These are phyloP conservation scores for Symbiodinium natans DNA, from an alignment of 73 alveolate genomes.

Conservation along the genomic window DNA sequence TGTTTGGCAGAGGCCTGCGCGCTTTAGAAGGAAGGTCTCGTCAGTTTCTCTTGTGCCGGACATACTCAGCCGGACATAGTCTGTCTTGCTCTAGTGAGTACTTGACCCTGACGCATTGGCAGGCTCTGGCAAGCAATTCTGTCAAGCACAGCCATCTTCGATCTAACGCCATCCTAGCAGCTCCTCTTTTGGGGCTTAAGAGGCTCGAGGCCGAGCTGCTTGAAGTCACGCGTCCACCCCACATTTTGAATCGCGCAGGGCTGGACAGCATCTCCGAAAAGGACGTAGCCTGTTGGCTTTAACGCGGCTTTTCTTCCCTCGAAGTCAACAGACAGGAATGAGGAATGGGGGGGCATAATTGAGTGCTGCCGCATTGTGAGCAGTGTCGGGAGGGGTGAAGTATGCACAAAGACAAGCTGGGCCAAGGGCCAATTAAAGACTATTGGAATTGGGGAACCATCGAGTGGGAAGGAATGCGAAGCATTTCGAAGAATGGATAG, in stretches of 20 bases:
- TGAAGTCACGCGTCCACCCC: slow-evolving; percentile 68
- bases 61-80: neutral
- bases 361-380: too few relatives aligned
- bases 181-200: neutral
- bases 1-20: slow-evolving; percentile 43
- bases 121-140: neutral
- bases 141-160: neutral
- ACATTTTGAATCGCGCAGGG: slow-evolving; percentile 68
- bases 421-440: too few relatives aligned
- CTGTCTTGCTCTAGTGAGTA: neutral
- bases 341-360: too few relatives aligned
- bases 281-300: slow-evolving; percentile 18
- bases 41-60: neutral
- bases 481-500: too few relatives aligned
- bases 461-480: too few relatives aligned
- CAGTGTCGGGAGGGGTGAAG: too few relatives aligned
- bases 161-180: neutral
- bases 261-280: slow-evolving; percentile 34
- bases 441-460: too few relatives aligned
- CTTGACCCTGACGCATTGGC: neutral
- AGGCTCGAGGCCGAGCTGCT: neutral
- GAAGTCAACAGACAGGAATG: too few relatives aligned
- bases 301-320: neutral
- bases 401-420: too few relatives aligned
- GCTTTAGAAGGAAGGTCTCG: neutral